A percentile compares a stretch with the other conserved stretches of the same genome.
Conservation (phyloP, 495 filamentous ascomycete genomes). For the Hyphodiscus hymeniophilus region DNA sequence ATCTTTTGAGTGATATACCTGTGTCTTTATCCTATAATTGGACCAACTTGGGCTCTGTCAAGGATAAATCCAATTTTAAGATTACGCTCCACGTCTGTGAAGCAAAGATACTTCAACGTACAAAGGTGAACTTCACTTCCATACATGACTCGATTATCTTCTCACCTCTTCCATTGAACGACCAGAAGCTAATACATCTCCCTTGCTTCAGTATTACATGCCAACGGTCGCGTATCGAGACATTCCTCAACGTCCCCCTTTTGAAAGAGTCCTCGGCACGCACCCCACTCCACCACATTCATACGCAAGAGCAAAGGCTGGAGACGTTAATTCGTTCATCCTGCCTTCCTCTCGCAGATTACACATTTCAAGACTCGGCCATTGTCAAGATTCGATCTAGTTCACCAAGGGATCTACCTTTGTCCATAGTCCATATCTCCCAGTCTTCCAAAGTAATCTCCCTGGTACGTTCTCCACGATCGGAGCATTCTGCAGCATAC, state of each 20-base stretch:
- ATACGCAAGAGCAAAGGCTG: conserved; percentile 18
- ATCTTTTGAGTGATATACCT: conserved; percentile 5
- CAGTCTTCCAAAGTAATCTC: conserved; percentile 6
- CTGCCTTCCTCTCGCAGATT: conserved; percentile 14
- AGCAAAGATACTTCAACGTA: conserved; percentile 2
- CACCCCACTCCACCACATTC: conserved; percentile 11
- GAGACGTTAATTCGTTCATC: conserved; percentile 29
- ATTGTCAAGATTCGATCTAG: conserved; percentile 11
- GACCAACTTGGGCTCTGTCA: conserved; percentile 1
- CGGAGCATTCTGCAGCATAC: conserved; percentile 6
- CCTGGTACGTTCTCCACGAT: conserved; percentile 17
- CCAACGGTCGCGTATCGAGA: conserved; percentile 20
- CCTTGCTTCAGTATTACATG: conserved; percentile 22
- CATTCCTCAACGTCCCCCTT: conserved; percentile 13
- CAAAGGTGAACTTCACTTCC: conserved; percentile 13
- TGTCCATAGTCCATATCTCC: neutral
- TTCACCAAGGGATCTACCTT: conserved; percentile 14
- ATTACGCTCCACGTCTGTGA: conserved; percentile 15
- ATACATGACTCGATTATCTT: neutral
- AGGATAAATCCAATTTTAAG: conserved; percentile 15
- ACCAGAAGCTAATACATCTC: conserved; percentile 11
- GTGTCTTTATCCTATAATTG: conserved; percentile 7
- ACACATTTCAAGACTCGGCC: conserved; percentile 11
- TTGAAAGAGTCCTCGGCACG: conserved; percentile 11
- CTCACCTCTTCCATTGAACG: neutral